Evolutionary conservation across 2,329 filamentous ascomycete species (phyloP), one percentile per base, ranked within the genome.

Genomic region (Talaromyces piceae): DNA sequence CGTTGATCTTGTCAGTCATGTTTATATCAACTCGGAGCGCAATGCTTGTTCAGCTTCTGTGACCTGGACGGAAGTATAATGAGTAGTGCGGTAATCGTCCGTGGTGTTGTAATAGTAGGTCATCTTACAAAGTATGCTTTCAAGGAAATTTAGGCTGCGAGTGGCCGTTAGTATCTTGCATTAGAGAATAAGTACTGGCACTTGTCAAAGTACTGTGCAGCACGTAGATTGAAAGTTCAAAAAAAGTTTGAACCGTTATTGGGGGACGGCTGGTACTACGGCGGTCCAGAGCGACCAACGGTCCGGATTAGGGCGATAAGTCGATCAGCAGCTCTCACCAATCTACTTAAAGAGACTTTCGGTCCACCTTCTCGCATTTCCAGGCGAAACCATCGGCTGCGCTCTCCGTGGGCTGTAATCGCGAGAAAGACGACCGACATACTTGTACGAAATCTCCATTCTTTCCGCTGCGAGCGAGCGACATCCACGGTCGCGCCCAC

Each of bases 211-310:
- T 16, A 28, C 6, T 11, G 26, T 28, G 26, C 26, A 28, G 7
- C 6, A 6, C 26, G n/a, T n/a, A n/a, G n/a, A n/a, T n/a, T n/a
- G n/a, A n/a, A n/a, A 28, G 26, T 11, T 7, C 26, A 37, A 37
- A 6, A 37, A 7, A 11, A 8, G 16, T 13, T 37, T 37, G 3
- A 16, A 2, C 33, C 33, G 6, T 37, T 37, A 1, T 37, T 13
- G 33, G 39, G 6, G 18, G 16, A 41, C 37, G 37, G 39, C n/a
- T 22, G 9, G 39, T 5, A 6, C 22, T 50, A 50, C 51, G 51
- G 51, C 11, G 47, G 23, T 20, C 46, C 51, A 53, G 41, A 49
- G 41, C 26, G 41, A 49, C 51, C 50, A 23, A 13, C 7, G 33
- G 22, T 16, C 13, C 31, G 13, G 33, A 37, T 18, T 37, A 37